These are phyloP conservation scores for Calonectria crousiana DNA, from an alignment of 2,329 filamentous ascomycete genomes.

Conservation along the genomic window DNA sequence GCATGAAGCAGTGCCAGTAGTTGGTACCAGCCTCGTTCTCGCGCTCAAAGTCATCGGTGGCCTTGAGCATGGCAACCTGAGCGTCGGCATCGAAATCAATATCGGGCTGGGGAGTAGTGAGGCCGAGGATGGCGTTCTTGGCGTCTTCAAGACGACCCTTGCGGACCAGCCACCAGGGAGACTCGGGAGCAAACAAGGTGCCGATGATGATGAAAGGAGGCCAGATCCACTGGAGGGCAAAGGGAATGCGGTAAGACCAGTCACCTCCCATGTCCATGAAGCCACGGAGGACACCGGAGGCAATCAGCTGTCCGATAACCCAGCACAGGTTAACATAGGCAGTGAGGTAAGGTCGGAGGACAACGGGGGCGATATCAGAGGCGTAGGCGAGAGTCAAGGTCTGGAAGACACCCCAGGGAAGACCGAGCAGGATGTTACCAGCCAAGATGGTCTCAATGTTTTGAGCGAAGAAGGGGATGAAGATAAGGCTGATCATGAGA, in stretches of 20 bases:
- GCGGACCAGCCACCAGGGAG: conserved; percentile 62
- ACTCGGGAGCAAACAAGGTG: conserved; percentile 60
- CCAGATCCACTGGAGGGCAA: conserved; percentile 63
- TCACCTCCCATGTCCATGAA: conserved; percentile 52
- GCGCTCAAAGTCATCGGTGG: conserved; percentile 60
- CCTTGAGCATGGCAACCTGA: conserved; percentile 36
- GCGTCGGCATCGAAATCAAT: conserved; percentile 37
- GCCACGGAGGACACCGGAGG: conserved; percentile 57
- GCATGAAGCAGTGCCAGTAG: conserved; percentile 62
- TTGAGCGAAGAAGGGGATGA: conserved; percentile 70
- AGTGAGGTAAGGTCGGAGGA: conserved; percentile 60
- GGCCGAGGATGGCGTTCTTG: conserved; percentile 30
- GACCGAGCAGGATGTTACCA: conserved; percentile 69
- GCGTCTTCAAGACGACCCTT: conserved; percentile 33
- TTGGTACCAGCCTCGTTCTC: conserved; percentile 53
- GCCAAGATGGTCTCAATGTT: conserved; percentile 65
- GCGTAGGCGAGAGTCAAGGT: conserved; percentile 71
- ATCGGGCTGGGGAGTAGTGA: conserved; percentile 42
- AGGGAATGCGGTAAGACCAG: conserved; percentile 63
- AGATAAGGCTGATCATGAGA: conserved; percentile 65
- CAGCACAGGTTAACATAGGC: conserved; percentile 63
- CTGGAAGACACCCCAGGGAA: conserved; percentile 67
- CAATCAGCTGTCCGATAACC: conserved; percentile 61
- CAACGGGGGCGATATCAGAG: conserved; percentile 75
- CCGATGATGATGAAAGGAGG: conserved; percentile 57